Evolutionary conservation across 1,284 basidiomycete species (phyloP).

Genomic region (Cronartium ribicola): DNA sequence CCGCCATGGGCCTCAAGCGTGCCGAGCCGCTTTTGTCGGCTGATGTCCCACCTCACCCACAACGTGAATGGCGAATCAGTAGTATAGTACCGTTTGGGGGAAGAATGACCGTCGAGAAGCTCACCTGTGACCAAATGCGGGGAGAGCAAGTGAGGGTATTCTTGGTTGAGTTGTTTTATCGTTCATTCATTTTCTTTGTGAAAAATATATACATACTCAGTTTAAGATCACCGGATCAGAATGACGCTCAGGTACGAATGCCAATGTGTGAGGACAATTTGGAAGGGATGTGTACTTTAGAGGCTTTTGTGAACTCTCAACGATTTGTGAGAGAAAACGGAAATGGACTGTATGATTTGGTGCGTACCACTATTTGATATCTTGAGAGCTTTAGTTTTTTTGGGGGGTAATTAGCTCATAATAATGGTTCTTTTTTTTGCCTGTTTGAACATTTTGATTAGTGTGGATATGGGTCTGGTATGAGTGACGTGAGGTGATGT

Average conservation of each 20-base stretch:
- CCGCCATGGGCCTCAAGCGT: conserved; percentile 15
- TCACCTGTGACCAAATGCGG: conserved; percentile 5
- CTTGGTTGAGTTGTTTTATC: background rate
- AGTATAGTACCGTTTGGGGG: conserved; percentile 24
- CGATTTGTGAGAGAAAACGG: background rate
- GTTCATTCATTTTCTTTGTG: background rate
- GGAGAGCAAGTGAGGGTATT: conserved; percentile 3
- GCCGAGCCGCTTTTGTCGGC: conserved; percentile 2
- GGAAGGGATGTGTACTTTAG: background rate
- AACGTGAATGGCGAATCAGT: conserved; percentile 15
- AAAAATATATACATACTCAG: background rate
- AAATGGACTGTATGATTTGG: background rate
- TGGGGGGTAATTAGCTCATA: too few species aligned
- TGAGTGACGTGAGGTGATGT: too few species aligned
- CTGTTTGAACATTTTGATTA: too few species aligned
- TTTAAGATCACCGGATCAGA: background rate
- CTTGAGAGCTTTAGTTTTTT: too few species aligned
- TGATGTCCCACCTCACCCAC: conserved; percentile 6
- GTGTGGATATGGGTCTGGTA: too few species aligned
- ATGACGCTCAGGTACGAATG: background rate
- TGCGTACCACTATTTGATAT: too few species aligned
- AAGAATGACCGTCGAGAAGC: conserved; percentile 22
- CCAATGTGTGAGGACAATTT: background rate
- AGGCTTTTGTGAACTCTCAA: conserved; percentile 7
- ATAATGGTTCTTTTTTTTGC: too few species aligned